Evolutionary conservation across 2,329 filamentous ascomycete species (phyloP), one percentile per base, ranked within the genome.

Genomic region (Diaporthe amygdali): DNA sequence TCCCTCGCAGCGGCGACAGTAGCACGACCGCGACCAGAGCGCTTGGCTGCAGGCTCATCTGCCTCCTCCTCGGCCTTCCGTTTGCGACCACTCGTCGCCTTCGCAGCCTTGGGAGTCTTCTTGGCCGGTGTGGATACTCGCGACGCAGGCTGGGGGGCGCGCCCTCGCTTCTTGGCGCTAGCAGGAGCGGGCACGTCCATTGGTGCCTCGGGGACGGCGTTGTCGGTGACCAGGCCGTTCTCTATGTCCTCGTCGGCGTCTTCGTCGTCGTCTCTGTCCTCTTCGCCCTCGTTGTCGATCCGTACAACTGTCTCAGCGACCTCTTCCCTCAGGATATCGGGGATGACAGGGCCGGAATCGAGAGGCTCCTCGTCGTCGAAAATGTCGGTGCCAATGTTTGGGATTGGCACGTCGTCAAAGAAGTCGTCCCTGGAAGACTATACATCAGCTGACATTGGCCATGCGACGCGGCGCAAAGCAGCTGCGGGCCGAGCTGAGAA

Each of bases 101-200:
- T 71, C 17, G 30, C 51, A 4, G 69, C 41, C 41, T 67, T 70
- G 34, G 66, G 32, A 12, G 76, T 74, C 2, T 75, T 76, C 10
- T 66, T 73, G 15, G 74, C 73, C 3, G 72, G 66, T 1, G 75
- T 75, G 20, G 73, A 22, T 5, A 52, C 54, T 30, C 69, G 71
- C 47, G 71, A 68, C 20, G 59, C 14, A 15, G 49, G 30, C n/a
- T 46, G 66, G 14, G 76, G 75, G 3, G 76, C 66, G 20, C 75
- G 69, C 63, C 76, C 76, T 30, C 73, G 74, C 72, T 76, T 77
- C 68, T 76, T 77, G 14, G 72, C 25, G 20, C 73, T 68, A 15
- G 71, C 12, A 27, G 34, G 74, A 66, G 30, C 74, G 64, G 12
- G 75, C 66, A 51, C 73, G 67, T n/a, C 66, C 69, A 71, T 70